Evolutionary conservation across 345 rosid genomes (phyloP).

Genomic region (Cardiospermum halicacabum): DNA sequence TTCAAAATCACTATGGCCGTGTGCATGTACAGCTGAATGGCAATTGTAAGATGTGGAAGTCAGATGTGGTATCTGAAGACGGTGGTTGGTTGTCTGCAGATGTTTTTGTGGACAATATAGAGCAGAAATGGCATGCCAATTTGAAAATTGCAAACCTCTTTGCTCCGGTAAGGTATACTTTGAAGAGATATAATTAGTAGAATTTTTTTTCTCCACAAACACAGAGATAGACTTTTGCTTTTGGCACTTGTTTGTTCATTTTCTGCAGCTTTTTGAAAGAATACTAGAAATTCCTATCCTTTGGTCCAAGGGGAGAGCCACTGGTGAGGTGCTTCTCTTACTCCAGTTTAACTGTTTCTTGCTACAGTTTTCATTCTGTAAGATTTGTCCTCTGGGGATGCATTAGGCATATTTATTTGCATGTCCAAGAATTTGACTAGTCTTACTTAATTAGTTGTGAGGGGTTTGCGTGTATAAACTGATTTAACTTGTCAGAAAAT

Average conservation of each 20-base stretch:
- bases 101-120: conserved; percentile 80
- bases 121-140: conserved; percentile 93
- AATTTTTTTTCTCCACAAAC: not conserved
- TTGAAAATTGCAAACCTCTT: conserved; percentile 72
- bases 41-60: conserved; percentile 88
- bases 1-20: conserved; percentile 82
- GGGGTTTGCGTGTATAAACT: not conserved
- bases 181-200: conserved; percentile 11
- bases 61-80: conserved; percentile 63
- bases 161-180: conserved; percentile 74
- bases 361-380: not conserved
- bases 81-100: conserved; percentile 92
- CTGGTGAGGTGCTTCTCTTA: conserved; percentile 99
- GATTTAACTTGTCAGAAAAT: conserved; percentile 8
- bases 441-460: not conserved
- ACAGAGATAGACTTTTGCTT: conserved; percentile 6
- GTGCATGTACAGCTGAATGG: conserved; percentile 79
- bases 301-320: conserved; percentile 95
- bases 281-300: conserved; percentile 81
- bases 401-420: not conserved
- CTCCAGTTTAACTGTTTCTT: conserved; percentile 19
- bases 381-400: not conserved
- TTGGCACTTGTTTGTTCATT: conserved; percentile 14
- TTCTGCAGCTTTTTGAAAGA: conserved; percentile 81
- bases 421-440: not conserved